Conservation (phyloP, 139 green algal species). For the Coelastrella sp. region DNA sequence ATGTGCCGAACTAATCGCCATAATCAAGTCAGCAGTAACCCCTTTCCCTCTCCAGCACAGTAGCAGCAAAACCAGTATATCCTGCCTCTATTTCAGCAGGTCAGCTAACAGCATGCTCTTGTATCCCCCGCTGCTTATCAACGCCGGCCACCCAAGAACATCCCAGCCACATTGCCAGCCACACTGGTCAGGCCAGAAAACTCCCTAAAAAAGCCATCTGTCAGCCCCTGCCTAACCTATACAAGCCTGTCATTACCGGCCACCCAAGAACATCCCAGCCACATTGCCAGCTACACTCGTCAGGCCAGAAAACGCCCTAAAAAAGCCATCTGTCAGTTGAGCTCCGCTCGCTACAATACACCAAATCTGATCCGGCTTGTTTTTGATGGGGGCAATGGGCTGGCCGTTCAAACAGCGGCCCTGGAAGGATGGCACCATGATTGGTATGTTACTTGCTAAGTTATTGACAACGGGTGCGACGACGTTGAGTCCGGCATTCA, state of each 20-base stretch:
- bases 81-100: too few species aligned
- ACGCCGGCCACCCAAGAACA: background rate
- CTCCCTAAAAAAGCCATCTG: background rate
- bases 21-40: too few species aligned
- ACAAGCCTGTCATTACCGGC: too few species aligned
- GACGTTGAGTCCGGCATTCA: background rate
- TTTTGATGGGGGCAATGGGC: background rate
- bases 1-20: too few species aligned
- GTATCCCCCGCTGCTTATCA: too few species aligned
- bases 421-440: constrained; percentile 8
- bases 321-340: background rate
- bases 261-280: background rate
- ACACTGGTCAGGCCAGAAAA: background rate
- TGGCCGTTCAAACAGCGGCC: constrained; percentile 14
- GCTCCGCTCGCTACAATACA: background rate
- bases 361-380: background rate
- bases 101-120: too few species aligned
- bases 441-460: constrained; percentile 31
- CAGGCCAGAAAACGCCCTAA: background rate
- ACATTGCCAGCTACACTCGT: background rate
- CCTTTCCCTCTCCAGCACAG: too few species aligned
- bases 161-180: background rate
- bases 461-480: constrained; percentile 4
- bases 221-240: background rate
- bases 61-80: too few species aligned